A percentile compares a stretch with the other conserved stretches of the same genome.
phyloP scores from a whole-genome alignment of 352 stramenopile genomes.

The Globisporangium mamillatum region DNA sequence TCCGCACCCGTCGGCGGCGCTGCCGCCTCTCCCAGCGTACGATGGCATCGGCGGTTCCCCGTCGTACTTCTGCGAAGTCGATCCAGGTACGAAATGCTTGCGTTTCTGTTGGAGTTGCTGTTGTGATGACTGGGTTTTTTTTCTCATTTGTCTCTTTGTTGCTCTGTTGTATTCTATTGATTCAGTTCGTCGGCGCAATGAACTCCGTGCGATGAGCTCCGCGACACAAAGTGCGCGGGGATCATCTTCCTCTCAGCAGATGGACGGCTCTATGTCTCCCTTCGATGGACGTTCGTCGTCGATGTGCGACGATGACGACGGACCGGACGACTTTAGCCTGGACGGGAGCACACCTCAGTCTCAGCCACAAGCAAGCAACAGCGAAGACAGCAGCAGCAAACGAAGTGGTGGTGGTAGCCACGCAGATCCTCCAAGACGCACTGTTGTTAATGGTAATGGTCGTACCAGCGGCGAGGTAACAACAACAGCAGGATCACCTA shows the following conservation, averaged over 20 bases:
- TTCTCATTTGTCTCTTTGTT: background rate
- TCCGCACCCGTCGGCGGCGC: conserved; percentile 27
- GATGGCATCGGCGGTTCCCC: conserved; percentile 76
- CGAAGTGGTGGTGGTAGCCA: background rate
- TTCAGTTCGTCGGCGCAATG: conserved; percentile 15
- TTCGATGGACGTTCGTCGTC: conserved; percentile 6
- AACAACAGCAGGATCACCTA: conserved; percentile 10
- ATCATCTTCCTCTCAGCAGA: background rate
- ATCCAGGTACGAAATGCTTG: conserved; percentile 14
- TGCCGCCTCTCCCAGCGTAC: conserved; percentile 77
- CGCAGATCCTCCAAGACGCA: background rate
- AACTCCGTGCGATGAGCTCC: conserved; percentile 1
- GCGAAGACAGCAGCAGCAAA: background rate
- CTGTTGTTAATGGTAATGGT: background rate
- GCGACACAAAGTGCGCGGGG: background rate
- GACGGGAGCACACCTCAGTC: conserved; percentile 9
- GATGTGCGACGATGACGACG: conserved; percentile 12
- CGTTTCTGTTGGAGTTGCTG: background rate
- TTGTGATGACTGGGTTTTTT: background rate
- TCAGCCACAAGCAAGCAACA: background rate
- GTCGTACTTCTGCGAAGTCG: conserved; percentile 70
- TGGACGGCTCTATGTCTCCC: background rate
- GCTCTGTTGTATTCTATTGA: background rate
- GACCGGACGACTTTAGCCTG: conserved; percentile 20
- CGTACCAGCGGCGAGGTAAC: background rate